phyloP scores from a whole-genome alignment of 2,329 filamentous ascomycete genomes.

The Fusarium goolgardi region DNA sequence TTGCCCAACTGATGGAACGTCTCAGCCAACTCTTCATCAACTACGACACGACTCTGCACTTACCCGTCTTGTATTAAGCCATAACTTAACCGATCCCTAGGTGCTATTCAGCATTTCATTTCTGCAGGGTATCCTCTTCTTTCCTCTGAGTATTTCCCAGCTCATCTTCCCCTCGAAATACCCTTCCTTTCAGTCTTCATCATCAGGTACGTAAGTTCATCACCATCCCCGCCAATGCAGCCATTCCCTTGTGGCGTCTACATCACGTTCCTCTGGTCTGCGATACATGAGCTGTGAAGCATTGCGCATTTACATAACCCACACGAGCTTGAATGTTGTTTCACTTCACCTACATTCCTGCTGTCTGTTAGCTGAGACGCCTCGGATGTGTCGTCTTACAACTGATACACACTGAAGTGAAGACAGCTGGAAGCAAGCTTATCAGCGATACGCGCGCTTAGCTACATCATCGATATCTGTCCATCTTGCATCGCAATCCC shows the following conservation, averaged over 20 bases:
- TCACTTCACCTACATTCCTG: constrained; percentile 3
- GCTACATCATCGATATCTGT: constrained; percentile 32
- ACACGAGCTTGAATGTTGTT: constrained; percentile 7
- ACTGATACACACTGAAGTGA: constrained; percentile 14
- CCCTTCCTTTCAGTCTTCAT: constrained; percentile 14
- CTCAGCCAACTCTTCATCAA: constrained; percentile 37
- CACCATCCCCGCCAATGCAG: constrained; percentile 28
- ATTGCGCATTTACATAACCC: constrained; percentile 10
- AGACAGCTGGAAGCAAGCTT: constrained; percentile 19
- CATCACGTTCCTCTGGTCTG: constrained; percentile 41
- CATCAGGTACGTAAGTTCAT: constrained; percentile 37
- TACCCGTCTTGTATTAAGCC: constrained; percentile 18
- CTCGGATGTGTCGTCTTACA: not conserved
- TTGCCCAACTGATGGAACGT: constrained; percentile 24
- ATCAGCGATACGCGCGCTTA: constrained; percentile 32
- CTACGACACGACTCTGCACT: constrained; percentile 38
- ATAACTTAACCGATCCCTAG: constrained; percentile 11
- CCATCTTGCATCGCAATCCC: constrained; percentile 18
- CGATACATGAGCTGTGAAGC: constrained; percentile 37
- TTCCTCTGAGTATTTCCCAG: not conserved
- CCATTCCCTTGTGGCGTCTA: constrained; percentile 36
- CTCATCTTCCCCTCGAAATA: constrained; percentile 12
- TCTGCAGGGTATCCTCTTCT: not conserved
- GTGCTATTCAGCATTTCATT: constrained; percentile 10
- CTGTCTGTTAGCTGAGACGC: not conserved